Conservation (phyloP, 257 asterid genomes). For the Solanum ossicruentum region DNA sequence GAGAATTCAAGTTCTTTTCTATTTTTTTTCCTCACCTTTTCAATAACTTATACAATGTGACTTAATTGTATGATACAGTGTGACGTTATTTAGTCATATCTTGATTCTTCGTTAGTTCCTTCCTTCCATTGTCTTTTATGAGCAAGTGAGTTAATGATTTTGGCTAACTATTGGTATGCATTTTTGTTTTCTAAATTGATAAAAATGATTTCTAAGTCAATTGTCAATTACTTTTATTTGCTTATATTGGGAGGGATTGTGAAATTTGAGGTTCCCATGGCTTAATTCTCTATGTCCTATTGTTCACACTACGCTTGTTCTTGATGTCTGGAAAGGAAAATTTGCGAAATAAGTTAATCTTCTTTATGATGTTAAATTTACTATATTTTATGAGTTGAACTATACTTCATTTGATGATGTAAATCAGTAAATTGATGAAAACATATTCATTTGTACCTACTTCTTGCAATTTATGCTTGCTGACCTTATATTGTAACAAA, state of each 20-base stretch:
- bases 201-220: background rate
- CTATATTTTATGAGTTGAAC: too few relatives aligned
- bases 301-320: background rate
- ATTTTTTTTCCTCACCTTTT: too few relatives aligned
- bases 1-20: too few relatives aligned
- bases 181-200: background rate
- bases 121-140: background rate
- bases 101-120: background rate
- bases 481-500: too few relatives aligned
- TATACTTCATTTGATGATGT: too few relatives aligned
- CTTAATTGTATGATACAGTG: background rate
- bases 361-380: background rate
- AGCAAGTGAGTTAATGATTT: background rate
- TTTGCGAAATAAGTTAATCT: background rate
- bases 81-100: background rate
- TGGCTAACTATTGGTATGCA: background rate
- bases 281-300: background rate
- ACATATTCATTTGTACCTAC: too few relatives aligned
- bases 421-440: too few relatives aligned
- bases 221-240: background rate
- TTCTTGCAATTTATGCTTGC: too few relatives aligned
- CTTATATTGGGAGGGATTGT: background rate
- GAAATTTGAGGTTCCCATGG: background rate
- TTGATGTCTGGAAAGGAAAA: background rate
- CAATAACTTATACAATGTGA: too few relatives aligned